These are phyloP conservation scores for Penicillium hesseltinei DNA, from an alignment of 2,329 filamentous ascomycete genomes.

Conservation along the genomic window DNA sequence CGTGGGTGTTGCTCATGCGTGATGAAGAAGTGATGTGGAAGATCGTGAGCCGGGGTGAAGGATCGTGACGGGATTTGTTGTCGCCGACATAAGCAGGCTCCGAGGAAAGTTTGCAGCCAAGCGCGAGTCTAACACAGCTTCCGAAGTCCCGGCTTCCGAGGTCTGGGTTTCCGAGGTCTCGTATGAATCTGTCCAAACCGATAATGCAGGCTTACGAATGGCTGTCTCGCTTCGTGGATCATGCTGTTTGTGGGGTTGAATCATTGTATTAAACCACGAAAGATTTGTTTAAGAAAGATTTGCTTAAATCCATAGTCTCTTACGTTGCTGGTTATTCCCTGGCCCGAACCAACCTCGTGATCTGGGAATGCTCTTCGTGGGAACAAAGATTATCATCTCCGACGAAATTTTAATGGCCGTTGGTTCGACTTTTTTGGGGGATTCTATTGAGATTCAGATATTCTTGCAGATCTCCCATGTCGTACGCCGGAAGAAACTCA, in stretches of 20 bases:
- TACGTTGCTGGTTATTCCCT: not conserved
- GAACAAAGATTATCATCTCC: not conserved
- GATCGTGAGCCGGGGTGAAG: not conserved
- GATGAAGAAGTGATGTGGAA: not conserved
- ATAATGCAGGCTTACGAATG: not conserved
- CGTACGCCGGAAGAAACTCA: not conserved
- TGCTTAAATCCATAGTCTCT: not conserved
- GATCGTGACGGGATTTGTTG: not conserved
- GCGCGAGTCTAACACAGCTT: no score
- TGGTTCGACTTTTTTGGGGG: not conserved
- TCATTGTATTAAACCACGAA: not conserved
- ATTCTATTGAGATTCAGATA: not conserved
- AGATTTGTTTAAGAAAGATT: not conserved
- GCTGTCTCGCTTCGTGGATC: not conserved
- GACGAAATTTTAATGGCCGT: not conserved
- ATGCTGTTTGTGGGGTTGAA: not conserved
- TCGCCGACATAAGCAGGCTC: not conserved
- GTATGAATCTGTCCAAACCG: no score
- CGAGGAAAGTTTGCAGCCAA: no score
- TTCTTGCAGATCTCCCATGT: not conserved
- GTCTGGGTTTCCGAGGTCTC: no score
- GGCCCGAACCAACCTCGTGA: not conserved
- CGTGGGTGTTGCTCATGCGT: not conserved
- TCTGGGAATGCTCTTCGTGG: not conserved
- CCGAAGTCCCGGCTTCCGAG: no score